Percentiles rank a stretch among this genome's conserved stretches.
Conservation (phyloP, 805 yeast genomes). For the Jamesozyma lodderae region DNA sequence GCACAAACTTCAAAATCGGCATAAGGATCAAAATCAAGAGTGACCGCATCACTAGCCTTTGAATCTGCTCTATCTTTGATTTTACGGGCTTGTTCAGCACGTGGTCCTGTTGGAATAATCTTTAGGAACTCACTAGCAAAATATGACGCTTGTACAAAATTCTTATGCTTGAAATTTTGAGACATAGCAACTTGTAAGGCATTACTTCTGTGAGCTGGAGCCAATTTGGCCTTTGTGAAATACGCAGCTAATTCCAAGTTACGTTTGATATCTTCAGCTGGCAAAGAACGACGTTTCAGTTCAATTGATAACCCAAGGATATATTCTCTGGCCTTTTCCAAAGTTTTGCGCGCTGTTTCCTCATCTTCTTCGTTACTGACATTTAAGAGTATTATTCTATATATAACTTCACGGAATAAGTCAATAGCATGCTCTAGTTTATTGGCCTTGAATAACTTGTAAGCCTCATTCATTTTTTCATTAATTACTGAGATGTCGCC, state of each 20-base stretch:
- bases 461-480: constrained; percentile 56
- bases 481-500: constrained; percentile 68
- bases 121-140: constrained; percentile 80
- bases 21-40: constrained; percentile 85
- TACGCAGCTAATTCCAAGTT: constrained; percentile 93
- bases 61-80: constrained; percentile 74
- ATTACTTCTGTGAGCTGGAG: constrained; percentile 72
- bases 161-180: constrained; percentile 80
- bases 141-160: constrained; percentile 78
- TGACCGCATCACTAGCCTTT: constrained; percentile 75
- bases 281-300: constrained; percentile 74
- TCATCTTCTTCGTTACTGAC: constrained; percentile 72
- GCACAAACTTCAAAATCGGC: constrained; percentile 90
- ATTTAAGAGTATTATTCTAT: constrained; percentile 60
- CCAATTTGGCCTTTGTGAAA: constrained; percentile 78
- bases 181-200: constrained; percentile 94
- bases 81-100: constrained; percentile 82
- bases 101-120: constrained; percentile 61
- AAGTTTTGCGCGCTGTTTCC: constrained; percentile 58
- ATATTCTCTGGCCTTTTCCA: constrained; percentile 76
- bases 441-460: constrained; percentile 73
- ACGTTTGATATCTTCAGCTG: constrained; percentile 63
- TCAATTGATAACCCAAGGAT: constrained; percentile 89
- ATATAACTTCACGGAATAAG: constrained; percentile 69
- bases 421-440: constrained; percentile 74